Conservation (phyloP, 2,329 filamentous ascomycete genomes). For the Tolypocladium endophyticum region DNA sequence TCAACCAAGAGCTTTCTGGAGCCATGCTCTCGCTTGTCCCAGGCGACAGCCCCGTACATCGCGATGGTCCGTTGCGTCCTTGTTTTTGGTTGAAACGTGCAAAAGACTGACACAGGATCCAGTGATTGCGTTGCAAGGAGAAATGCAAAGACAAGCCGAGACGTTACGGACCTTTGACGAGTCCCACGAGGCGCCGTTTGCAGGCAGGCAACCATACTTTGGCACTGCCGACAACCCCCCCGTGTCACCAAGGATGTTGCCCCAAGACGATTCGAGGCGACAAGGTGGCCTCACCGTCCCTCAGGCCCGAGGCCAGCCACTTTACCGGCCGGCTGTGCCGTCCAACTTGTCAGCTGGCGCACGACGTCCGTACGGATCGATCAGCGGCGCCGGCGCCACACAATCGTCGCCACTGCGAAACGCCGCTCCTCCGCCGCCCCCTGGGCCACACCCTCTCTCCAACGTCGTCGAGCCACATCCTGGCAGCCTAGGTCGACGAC, state of each 20-base stretch:
- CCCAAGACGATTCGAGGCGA: constrained; percentile 75
- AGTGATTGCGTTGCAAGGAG: constrained; percentile 47
- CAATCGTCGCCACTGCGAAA: constrained; percentile 68
- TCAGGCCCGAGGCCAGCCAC: constrained; percentile 46
- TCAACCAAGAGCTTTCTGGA: constrained; percentile 76
- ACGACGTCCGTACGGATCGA: constrained; percentile 75
- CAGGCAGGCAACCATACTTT: constrained; percentile 56
- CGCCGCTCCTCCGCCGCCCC: constrained; percentile 53
- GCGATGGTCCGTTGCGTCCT: constrained; percentile 57
- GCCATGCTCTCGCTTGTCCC: constrained; percentile 65
- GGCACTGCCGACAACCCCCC: constrained; percentile 62
- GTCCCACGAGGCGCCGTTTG: constrained; percentile 59
- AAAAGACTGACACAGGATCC: background rate
- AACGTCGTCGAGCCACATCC: constrained; percentile 51
- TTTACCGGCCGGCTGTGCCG: constrained; percentile 68
- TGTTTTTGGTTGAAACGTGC: background rate
- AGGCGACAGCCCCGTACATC: constrained; percentile 65
- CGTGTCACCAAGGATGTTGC: constrained; percentile 76
- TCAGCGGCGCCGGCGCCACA: constrained; percentile 58
- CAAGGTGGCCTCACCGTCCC: constrained; percentile 57
- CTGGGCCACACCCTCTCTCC: constrained; percentile 54
- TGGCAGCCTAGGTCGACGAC: constrained; percentile 65
- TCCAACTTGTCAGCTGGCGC: constrained; percentile 72
- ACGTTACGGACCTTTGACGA: constrained; percentile 47
- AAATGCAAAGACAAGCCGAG: constrained; percentile 52